Evolutionary conservation across 495 filamentous ascomycete genomes (phyloP).

Genomic region (Aspergillus indologenus): DNA sequence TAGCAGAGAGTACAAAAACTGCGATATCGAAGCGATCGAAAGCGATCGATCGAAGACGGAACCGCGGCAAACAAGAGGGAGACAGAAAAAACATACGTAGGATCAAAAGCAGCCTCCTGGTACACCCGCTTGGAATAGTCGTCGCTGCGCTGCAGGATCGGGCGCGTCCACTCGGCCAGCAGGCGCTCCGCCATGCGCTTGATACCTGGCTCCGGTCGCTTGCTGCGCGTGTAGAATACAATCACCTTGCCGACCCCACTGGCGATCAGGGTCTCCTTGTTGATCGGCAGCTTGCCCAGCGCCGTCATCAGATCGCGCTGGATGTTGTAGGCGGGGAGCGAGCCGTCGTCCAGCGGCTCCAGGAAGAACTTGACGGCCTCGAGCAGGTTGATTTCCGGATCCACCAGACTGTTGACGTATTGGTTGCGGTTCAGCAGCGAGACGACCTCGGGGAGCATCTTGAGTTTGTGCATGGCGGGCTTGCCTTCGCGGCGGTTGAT

Average conservation of each 20-base stretch:
- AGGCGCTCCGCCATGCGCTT: constrained; percentile 90
- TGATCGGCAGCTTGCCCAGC: constrained; percentile 75
- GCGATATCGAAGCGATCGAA: not conserved
- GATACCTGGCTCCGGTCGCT: constrained; percentile 77
- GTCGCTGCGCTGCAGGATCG: constrained; percentile 89
- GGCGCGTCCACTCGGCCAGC: constrained; percentile 90
- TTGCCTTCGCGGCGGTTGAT: constrained; percentile 69
- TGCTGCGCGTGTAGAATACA: constrained; percentile 94
- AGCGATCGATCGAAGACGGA: not conserved
- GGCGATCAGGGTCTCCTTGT: constrained; percentile 82
- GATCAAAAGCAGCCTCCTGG: constrained; percentile 55
- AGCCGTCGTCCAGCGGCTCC: constrained; percentile 89
- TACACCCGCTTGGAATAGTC: constrained; percentile 81
- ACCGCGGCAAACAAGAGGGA: not conserved
- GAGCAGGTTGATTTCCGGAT: constrained; percentile 91
- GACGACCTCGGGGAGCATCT: constrained; percentile 90
- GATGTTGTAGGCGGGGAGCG: constrained; percentile 91
- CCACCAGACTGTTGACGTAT: constrained; percentile 77
- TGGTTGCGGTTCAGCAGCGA: constrained; percentile 80
- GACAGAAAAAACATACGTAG: constrained; percentile 39
- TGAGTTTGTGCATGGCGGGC: constrained; percentile 88
- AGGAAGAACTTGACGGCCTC: constrained; percentile 96
- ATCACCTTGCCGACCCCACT: constrained; percentile 95
- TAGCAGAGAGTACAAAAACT: not conserved
- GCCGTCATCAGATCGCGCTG: constrained; percentile 89